Percentiles rank a stretch among this genome's conserved stretches.
These are phyloP conservation scores for Arabidopsis lyrata DNA, from an alignment of 441 rosid genomes.

Conservation along the genomic window DNA sequence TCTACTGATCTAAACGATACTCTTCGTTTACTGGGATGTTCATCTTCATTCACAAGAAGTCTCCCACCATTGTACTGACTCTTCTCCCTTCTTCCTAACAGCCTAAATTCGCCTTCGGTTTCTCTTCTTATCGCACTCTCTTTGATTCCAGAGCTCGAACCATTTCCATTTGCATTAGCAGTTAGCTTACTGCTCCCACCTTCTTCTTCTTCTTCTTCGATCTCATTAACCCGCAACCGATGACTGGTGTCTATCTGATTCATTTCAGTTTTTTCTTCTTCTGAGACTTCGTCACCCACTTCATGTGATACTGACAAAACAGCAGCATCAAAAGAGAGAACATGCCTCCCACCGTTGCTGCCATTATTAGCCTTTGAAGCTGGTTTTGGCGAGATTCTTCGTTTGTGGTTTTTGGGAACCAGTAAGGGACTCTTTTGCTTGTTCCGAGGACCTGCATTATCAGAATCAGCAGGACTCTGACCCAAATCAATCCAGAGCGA, in stretches of 20 bases:
- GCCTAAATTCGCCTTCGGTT: constrained; percentile 74
- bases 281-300: constrained; percentile 48
- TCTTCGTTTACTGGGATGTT: constrained; percentile 65
- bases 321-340: constrained; percentile 74
- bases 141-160: constrained; percentile 53
- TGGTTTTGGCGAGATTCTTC: constrained; percentile 53
- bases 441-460: constrained; percentile 52
- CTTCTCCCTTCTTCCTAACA: constrained; percentile 69
- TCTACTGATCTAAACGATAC: constrained; percentile 64
- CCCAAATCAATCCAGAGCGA: constrained; percentile 95
- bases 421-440: constrained; percentile 57
- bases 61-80: constrained; percentile 62
- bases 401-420: constrained; percentile 51
- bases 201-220: constrained; percentile 56
- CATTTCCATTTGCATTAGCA: constrained; percentile 44
- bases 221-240: constrained; percentile 49
- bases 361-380: constrained; percentile 45
- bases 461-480: constrained; percentile 78
- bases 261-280: constrained; percentile 45
- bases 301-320: constrained; percentile 65
- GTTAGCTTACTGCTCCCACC: constrained; percentile 19
- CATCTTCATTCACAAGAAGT: constrained; percentile 60
- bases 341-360: constrained; percentile 51
- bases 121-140: constrained; percentile 78
- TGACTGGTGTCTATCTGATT: constrained; percentile 44